Evolutionary conservation across 179 eudicot genomes (phyloP), one percentile per base, ranked within the genome.

Genomic region (Beta macrorhiza): DNA sequence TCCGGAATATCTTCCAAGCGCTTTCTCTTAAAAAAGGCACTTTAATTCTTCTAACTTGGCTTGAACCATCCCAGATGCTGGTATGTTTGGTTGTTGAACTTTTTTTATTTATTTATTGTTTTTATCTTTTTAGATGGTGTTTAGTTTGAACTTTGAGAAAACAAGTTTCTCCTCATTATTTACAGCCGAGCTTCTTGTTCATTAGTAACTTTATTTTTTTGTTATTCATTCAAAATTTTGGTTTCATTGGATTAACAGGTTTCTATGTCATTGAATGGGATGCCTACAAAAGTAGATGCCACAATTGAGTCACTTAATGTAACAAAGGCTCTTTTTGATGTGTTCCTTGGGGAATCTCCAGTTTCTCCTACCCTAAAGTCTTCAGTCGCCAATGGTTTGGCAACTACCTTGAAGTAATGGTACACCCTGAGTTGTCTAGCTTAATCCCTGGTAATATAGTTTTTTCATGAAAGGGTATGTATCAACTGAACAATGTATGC

Each of bases 361-460:
- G 98, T 96, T 76, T 94, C 97, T 81, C 97, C 98, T 61, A 80
- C 99, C 57, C 84, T 94, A 85, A 96, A 94, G 88, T 79, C 87
- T 79, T 94, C 99, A 14, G 90, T 88, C 49, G 83, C 91, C 63
- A 82, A 55, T 51, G 92, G 91, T 44, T 87, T 96, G 86, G 86
- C 89, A 53, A 82, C 85, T 56, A 57, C 82, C 32, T 90, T 89
- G 83, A 84, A 84, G 84, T 87, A 75, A 84, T 15, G 13, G 75
- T 12, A 64, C 68, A 64, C 68, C 29, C 15, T 25, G 42, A 64
- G 29, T 22, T 10, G 17, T 64, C 44, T 64, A 64, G 37, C 51
- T 20, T 16, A 45, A 45, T 7, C 13, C 29, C 0, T 7, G 75
- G 55, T 64, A 4, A 0, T 61, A 19, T 13, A n/a, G 22, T 49